These are phyloP conservation scores for Xerocomellus chrysenteron DNA, from an alignment of 768 basidiomycete genomes.

Conservation along the genomic window DNA sequence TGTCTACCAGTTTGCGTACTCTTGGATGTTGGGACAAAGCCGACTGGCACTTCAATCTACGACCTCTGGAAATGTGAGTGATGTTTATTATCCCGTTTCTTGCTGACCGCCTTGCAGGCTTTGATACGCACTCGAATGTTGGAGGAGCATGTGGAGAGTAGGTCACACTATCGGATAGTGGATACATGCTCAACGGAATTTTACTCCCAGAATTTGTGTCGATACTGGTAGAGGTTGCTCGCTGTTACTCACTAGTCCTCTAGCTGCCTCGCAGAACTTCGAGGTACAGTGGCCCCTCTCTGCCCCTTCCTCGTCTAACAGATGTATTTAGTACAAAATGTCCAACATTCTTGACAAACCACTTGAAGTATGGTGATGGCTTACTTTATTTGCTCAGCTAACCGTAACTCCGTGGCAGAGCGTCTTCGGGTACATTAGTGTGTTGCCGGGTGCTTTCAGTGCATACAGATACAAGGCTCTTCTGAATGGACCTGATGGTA, in stretches of 20 bases:
- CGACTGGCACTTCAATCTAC: conserved; percentile 91
- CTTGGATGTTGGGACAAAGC: conserved; percentile 94
- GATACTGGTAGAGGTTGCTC: conserved; percentile 74
- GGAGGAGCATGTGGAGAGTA: conserved; percentile 97
- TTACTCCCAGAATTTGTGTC: conserved; percentile 64
- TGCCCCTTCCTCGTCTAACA: neutral
- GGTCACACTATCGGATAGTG: conserved; percentile 15
- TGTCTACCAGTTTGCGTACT: conserved; percentile 75
- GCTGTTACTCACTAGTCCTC: conserved; percentile 67
- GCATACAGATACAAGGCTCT: conserved; percentile 90
- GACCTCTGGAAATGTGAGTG: conserved; percentile 88
- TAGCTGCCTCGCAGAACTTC: conserved; percentile 95
- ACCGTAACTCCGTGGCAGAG: conserved; percentile 41
- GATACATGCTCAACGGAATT: neutral
- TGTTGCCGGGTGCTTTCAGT: conserved; percentile 90
- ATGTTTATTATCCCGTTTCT: neutral
- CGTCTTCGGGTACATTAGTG: conserved; percentile 84
- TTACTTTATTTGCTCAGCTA: neutral
- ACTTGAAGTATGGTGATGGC: conserved; percentile 63
- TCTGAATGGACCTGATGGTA: conserved; percentile 82
- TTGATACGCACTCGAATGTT: conserved; percentile 80
- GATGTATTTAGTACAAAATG: conserved; percentile 73
- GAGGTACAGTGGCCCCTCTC: conserved; percentile 46
- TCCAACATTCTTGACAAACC: conserved; percentile 96
- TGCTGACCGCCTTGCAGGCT: conserved; percentile 38